Percentiles rank a stretch among this genome's conserved stretches.
These are phyloP conservation scores for Candida nitratophila DNA, from an alignment of 805 yeast species.

Conservation along the genomic window DNA sequence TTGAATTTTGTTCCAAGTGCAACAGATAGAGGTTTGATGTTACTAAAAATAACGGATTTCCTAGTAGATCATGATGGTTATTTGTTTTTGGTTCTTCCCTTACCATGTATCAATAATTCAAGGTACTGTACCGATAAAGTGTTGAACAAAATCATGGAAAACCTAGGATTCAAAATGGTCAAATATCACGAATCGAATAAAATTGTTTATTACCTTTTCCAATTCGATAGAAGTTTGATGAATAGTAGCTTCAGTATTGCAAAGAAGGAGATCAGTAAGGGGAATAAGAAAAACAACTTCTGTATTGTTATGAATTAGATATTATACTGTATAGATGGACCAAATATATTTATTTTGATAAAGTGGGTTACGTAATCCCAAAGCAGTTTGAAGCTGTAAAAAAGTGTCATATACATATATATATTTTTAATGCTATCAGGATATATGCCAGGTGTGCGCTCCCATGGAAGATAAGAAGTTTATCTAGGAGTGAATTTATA, in stretches of 20 bases:
- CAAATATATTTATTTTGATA: no score
- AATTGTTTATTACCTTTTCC: slow-evolving; percentile 68
- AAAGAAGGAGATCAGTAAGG: slow-evolving; percentile 49
- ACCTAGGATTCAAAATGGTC: slow-evolving; percentile 51
- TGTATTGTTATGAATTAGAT: slow-evolving; percentile 33
- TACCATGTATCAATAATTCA: slow-evolving; percentile 81
- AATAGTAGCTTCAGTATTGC: slow-evolving; percentile 12
- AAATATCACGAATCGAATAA: slow-evolving; percentile 57
- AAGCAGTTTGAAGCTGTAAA: no score
- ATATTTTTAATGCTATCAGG: no score
- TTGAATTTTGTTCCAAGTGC: slow-evolving; percentile 82
- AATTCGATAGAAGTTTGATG: slow-evolving; percentile 23
- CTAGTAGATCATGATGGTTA: slow-evolving; percentile 27
- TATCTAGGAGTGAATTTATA: no score
- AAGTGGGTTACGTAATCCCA: no score
- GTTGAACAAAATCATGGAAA: slow-evolving; percentile 38
- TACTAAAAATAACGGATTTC: slow-evolving; percentile 50
- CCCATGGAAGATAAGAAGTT: no score
- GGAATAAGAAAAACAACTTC: slow-evolving; percentile 64
- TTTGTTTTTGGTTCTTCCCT: slow-evolving; percentile 78
- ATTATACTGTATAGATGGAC: no score
- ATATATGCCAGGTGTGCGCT: no score
- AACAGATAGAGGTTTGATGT: slow-evolving; percentile 68
- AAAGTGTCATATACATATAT: no score
- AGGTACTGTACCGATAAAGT: slow-evolving; percentile 55